Conservation (phyloP, 2,329 filamentous ascomycete species). For the Massarina eburnea region DNA sequence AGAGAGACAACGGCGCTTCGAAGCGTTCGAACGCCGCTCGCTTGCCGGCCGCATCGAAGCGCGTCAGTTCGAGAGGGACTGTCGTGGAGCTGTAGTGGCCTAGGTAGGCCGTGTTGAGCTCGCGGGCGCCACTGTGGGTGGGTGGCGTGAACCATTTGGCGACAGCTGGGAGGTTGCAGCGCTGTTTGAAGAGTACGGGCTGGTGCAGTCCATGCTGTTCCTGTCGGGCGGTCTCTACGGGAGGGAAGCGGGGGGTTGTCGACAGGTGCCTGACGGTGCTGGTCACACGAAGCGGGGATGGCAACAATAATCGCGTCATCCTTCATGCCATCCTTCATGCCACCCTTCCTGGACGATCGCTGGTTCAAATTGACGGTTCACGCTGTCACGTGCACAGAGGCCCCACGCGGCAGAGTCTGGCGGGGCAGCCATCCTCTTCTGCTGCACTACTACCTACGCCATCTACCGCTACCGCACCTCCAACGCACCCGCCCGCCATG, state of each 20-base stretch:
- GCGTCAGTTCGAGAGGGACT: constrained; percentile 63
- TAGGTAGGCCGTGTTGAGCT: constrained; percentile 29
- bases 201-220: constrained; percentile 7
- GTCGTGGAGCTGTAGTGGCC: constrained; percentile 49
- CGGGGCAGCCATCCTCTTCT: constrained; percentile 6
- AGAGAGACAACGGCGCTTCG: constrained; percentile 63
- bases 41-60: constrained; percentile 9
- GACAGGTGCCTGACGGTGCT: constrained; percentile 18
- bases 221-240: constrained; percentile 9
- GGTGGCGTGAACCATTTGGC: constrained; percentile 33
- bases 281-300: too few species aligned
- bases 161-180: constrained; percentile 28
- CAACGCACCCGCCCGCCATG: constrained; percentile 11
- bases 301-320: constrained; percentile 7
- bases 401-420: constrained; percentile 7
- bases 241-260: constrained; percentile 9
- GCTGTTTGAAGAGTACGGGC: constrained; percentile 25
- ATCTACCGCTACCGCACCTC: not conserved
- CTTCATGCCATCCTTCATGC: too few species aligned
- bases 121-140: constrained; percentile 3
- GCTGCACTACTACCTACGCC: not conserved
- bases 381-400: constrained; percentile 7
- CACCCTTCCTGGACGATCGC: too few species aligned
- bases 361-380: not conserved
- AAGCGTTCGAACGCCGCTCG: constrained; percentile 58